Evolutionary conservation across 2,329 filamentous ascomycete genomes (phyloP), one percentile per base, ranked within the genome.

Genomic region (Fusarium coffeatum): DNA sequence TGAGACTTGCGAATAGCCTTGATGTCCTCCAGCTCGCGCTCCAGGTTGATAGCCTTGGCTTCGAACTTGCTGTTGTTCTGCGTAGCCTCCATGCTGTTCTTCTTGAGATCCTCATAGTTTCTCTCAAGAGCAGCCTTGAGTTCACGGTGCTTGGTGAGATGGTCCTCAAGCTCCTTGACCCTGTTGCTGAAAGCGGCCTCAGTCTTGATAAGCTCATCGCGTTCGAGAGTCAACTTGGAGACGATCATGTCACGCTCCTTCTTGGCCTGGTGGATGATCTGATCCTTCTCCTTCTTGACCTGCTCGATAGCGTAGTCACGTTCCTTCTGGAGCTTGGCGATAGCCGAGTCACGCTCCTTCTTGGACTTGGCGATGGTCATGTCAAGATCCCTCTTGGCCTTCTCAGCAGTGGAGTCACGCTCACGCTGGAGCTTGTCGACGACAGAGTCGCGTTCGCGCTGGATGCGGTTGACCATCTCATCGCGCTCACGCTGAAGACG

Each of bases 71-170:
- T 64, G 15, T 55, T 68, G 23, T 57, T 34, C 20, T 68, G 59
- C 3, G 49, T 56, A 11, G 66, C 55, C 15, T 62, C 47, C 37
- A 67, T 46, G 15, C 65, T 66, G 15, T 74, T 67, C 61, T 73
- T 74, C 60, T 75, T 69, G 47, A 77, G 68, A 11, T 64, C 46
- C n/a, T 76, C 74, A 22, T 76, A 77, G 55, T 76, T 71, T 10
- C 47, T 59, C 61, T 76, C 72, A 5, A 77, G 68, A 27, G 69
- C 61, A 42, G 69, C 71, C 59, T 72, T 76, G 28, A 74, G 61
- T 50, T 76, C 74, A 9, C 61, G 56, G 49, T 75, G 71, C 32
- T 72, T 72, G n/a, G 45, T 25, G 6, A 76, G 62, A 10, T 76
- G 73, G 11, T 68, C 72, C 46, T 76, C 73, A 15, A 76, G 63